Conservation (phyloP, 1,284 basidiomycete genomes). For the Grifola frondosa region DNA sequence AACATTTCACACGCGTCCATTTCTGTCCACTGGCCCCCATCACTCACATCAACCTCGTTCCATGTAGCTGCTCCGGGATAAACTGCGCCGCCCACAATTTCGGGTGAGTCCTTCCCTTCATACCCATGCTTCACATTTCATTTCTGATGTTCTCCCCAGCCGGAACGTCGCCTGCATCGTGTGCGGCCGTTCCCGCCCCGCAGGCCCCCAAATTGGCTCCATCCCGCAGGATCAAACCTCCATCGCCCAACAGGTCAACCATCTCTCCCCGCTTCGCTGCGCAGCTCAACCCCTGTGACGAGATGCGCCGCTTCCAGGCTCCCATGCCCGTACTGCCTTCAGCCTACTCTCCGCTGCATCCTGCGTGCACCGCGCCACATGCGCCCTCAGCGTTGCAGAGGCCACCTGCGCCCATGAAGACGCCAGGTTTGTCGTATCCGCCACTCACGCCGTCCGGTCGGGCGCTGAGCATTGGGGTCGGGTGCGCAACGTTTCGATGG, state of each 20-base stretch:
- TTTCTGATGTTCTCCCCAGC: constrained; percentile 46
- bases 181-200: constrained; percentile 61
- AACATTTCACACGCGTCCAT: no score
- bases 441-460: constrained; percentile 78
- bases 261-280: constrained; percentile 25
- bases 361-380: constrained; percentile 7
- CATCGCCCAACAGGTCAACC: constrained; percentile 19
- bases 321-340: background rate
- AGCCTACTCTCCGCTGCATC: constrained; percentile 4
- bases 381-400: constrained; percentile 10
- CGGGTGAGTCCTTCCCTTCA: constrained; percentile 49
- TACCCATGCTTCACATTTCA: constrained; percentile 38
- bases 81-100: constrained; percentile 73
- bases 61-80: constrained; percentile 53
- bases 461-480: constrained; percentile 70
- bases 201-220: constrained; percentile 20
- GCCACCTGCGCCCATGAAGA: constrained; percentile 23
- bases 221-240: constrained; percentile 10
- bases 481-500: constrained; percentile 72
- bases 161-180: constrained; percentile 74
- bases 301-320: constrained; percentile 8
- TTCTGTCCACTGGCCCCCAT: no score
- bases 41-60: constrained; percentile 1
- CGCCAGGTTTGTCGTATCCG: constrained; percentile 48
- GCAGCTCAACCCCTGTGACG: constrained; percentile 4